Conservation (phyloP, 2,329 filamentous ascomycete genomes). For the Diaporthe vaccinii region DNA sequence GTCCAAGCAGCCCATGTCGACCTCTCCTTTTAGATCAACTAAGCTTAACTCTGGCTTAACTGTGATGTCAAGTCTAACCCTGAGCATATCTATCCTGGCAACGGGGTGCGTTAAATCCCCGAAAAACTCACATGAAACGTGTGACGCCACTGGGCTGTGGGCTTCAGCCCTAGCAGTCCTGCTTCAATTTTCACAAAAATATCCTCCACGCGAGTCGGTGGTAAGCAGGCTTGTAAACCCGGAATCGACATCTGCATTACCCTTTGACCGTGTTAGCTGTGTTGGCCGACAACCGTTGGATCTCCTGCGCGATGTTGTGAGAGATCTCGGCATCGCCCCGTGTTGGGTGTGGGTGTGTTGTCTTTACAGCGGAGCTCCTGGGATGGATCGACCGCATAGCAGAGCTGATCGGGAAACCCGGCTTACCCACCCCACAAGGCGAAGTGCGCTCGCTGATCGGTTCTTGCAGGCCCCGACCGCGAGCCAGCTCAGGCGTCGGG, state of each 20-base stretch:
- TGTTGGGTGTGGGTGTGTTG: slow-evolving; percentile 14
- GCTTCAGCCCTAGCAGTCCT: slow-evolving; percentile 1
- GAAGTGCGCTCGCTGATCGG: slow-evolving; percentile 25
- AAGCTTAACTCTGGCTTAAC: slow-evolving; percentile 33
- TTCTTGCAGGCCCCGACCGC: slow-evolving; percentile 6
- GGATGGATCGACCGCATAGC: slow-evolving; percentile 2
- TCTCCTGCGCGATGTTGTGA: background rate
- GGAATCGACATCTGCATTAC: background rate
- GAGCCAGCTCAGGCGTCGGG: background rate
- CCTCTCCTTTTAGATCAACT: slow-evolving; percentile 29
- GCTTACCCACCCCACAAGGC: slow-evolving; percentile 21
- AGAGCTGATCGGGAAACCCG: slow-evolving; percentile 14
- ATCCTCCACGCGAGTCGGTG: background rate
- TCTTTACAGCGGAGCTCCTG: slow-evolving; percentile 18
- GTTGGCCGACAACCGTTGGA: background rate
- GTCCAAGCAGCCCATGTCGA: background rate
- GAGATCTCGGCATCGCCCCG: slow-evolving; percentile 22
- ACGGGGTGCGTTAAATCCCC: slow-evolving; percentile 6
- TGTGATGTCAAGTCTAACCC: slow-evolving; percentile 29
- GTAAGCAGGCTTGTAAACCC: accelerated
- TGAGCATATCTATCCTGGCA: background rate
- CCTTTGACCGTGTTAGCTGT: background rate
- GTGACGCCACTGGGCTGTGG: background rate
- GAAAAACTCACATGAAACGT: background rate
- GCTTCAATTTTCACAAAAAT: background rate